phyloP scores from a whole-genome alignment of 2,329 filamentous ascomycete species.

The Colletotrichum lentis region DNA sequence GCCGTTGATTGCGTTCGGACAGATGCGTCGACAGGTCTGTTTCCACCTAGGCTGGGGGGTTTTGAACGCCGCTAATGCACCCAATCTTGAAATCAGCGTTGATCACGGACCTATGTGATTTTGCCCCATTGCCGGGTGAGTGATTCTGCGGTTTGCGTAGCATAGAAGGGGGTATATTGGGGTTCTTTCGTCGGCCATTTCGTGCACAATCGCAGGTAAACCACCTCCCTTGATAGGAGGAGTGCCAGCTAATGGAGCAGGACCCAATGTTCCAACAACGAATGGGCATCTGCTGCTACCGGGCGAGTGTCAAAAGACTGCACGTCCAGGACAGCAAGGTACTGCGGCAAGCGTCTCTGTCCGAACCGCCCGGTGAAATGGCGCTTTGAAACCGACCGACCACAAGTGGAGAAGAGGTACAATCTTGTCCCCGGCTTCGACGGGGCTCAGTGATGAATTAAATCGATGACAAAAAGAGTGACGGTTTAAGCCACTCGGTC shows the following conservation, averaged over 20 bases:
- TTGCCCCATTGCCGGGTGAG: neutral
- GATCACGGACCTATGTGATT: conserved; percentile 9
- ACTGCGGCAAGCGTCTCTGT: conserved; percentile 21
- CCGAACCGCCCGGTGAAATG: conserved; percentile 30
- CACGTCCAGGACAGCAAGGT: conserved; percentile 16
- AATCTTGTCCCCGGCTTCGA: conserved; percentile 16
- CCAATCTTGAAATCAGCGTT: conserved; percentile 23
- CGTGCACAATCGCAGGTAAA: neutral
- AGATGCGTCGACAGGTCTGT: conserved; percentile 3
- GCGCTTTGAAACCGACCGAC: conserved; percentile 11
- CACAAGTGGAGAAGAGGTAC: conserved; percentile 12
- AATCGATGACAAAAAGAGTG: conserved; percentile 21
- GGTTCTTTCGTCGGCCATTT: neutral
- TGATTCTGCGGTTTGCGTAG: conserved; percentile 7
- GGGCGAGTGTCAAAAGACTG: conserved; percentile 12
- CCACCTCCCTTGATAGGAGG: neutral
- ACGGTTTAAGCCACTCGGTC: conserved; percentile 17
- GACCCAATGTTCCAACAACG: conserved; percentile 18
- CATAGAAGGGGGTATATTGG: neutral
- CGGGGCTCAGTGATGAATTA: conserved; percentile 11
- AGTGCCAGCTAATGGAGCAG: conserved; percentile 16
- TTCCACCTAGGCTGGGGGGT: conserved; percentile 11
- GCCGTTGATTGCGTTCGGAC: neutral
- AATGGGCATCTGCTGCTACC: conserved; percentile 10
- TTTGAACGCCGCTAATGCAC: conserved; percentile 28